Evolutionary conservation across 164 flowering plant genomes (phyloP).

Genomic region (Piper longum): DNA sequence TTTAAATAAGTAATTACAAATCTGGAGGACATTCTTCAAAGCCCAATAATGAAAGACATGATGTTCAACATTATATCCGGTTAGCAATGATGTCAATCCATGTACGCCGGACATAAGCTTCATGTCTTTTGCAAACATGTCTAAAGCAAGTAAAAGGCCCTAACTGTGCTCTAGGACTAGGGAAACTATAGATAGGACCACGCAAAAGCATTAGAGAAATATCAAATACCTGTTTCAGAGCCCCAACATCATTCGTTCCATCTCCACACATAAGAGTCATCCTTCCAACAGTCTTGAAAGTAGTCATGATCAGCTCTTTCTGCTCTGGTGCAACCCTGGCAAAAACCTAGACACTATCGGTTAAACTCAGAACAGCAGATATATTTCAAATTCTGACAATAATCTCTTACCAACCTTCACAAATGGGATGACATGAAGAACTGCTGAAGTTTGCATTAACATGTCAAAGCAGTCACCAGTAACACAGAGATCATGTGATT

Average conservation of each 20-base stretch:
- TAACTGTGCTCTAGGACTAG: not conserved
- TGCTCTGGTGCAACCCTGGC: conserved; percentile 99
- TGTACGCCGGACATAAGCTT: too few relatives aligned
- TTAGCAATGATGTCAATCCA: too few relatives aligned
- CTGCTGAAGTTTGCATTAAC: conserved; percentile 62
- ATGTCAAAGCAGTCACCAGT: conserved; percentile 92
- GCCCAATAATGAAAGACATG: too few relatives aligned
- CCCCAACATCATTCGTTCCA: conserved; percentile 99
- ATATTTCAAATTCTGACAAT: not conserved
- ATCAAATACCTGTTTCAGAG: conserved; percentile 73
- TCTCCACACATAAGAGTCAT: conserved; percentile 96
- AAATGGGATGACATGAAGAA: conserved; percentile 68
- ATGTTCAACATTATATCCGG: too few relatives aligned
- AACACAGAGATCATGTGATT: conserved; percentile 72
- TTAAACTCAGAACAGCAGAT: not conserved
- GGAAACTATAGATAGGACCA: not conserved
- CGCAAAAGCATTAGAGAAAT: not conserved
- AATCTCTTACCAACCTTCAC: conserved; percentile 44
- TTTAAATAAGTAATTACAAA: too few relatives aligned
- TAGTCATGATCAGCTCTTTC: conserved; percentile 89
- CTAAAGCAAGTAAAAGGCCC: not conserved
- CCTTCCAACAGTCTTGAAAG: conserved; percentile 83
- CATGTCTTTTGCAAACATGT: not conserved
- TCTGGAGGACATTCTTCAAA: too few relatives aligned
- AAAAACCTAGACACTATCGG: conserved; percentile 47